A percentile compares a stretch with the other conserved stretches of the same genome.
Evolutionary conservation across 2,329 filamentous ascomycete genomes (phyloP).

Genomic region (Zopfia rhizophila): DNA sequence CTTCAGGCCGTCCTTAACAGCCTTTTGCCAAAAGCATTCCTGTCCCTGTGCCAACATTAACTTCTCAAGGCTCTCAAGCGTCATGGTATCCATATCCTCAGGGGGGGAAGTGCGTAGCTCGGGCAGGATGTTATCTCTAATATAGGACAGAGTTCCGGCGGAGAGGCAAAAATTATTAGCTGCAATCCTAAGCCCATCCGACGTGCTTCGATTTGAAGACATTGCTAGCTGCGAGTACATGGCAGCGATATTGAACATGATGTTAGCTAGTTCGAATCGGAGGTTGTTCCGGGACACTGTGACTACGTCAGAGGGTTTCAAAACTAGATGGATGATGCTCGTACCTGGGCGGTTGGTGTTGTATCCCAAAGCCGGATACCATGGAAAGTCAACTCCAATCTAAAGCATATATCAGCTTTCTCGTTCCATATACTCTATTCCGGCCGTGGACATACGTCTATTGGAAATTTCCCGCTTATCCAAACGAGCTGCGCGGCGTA

Average conservation of each 20-base stretch:
- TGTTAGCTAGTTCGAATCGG: slow-evolving; percentile 86
- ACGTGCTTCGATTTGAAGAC: slow-evolving; percentile 77
- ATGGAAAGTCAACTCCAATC: slow-evolving; percentile 95
- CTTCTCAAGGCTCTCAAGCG: slow-evolving; percentile 82
- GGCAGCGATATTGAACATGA: slow-evolving; percentile 92
- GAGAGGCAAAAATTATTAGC: slow-evolving; percentile 90
- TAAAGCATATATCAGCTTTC: slow-evolving; percentile 44
- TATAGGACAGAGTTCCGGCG: slow-evolving; percentile 83
- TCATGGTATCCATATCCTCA: slow-evolving; percentile 94
- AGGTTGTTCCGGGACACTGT: slow-evolving; percentile 73
- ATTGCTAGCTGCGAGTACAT: slow-evolving; percentile 93
- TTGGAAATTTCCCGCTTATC: slow-evolving; percentile 94
- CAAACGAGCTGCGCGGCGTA: slow-evolving; percentile 95
- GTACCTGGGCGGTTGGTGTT: slow-evolving; percentile 81
- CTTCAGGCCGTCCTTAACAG: slow-evolving; percentile 92
- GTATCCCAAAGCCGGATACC: slow-evolving; percentile 94
- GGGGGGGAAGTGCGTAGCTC: slow-evolving; percentile 86
- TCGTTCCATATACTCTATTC: not conserved
- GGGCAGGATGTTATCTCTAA: slow-evolving; percentile 80
- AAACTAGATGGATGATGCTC: slow-evolving; percentile 45
- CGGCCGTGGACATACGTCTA: slow-evolving; percentile 72
- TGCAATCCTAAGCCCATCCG: slow-evolving; percentile 86
- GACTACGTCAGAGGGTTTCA: slow-evolving; percentile 35
- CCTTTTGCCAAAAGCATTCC: slow-evolving; percentile 98
- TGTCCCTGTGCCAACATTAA: slow-evolving; percentile 92